phyloP scores from a whole-genome alignment of 2,329 filamentous ascomycete species.

The Venturia oleaginea region DNA sequence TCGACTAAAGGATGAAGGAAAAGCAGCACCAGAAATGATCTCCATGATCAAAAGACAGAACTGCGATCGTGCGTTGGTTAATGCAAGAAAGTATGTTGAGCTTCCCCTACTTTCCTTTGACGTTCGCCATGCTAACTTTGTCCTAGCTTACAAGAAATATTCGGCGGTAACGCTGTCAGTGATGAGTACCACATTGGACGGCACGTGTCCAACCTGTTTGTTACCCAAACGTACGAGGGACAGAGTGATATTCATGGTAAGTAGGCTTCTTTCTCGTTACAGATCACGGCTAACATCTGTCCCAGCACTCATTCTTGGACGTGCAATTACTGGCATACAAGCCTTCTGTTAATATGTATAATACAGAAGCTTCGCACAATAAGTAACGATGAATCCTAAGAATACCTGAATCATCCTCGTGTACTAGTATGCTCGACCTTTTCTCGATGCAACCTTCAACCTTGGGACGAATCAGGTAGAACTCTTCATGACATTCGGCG shows the following conservation, averaged over 20 bases:
- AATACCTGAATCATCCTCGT: no score
- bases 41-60: slow-evolving; percentile 95
- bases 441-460: no score
- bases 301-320: slow-evolving; percentile 15
- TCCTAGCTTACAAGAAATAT: slow-evolving; percentile 77
- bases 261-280: slow-evolving; percentile 27
- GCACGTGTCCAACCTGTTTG: slow-evolving; percentile 92
- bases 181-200: slow-evolving; percentile 94
- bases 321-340: slow-evolving; percentile 16
- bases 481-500: no score
- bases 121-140: background rate
- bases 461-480: no score
- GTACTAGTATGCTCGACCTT: no score
- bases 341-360: slow-evolving; percentile 11
- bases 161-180: slow-evolving; percentile 95
- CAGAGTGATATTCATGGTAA: slow-evolving; percentile 95
- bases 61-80: slow-evolving; percentile 78
- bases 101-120: background rate
- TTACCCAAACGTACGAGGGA: slow-evolving; percentile 96
- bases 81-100: slow-evolving; percentile 53
- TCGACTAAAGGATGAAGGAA: slow-evolving; percentile 83
- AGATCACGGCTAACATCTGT: slow-evolving; percentile 5
- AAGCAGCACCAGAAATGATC: slow-evolving; percentile 90
- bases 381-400: no score
- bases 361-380: no score